These are phyloP conservation scores for Simmondsia chinensis DNA, from an alignment of 148 eudicot species.

Conservation along the genomic window DNA sequence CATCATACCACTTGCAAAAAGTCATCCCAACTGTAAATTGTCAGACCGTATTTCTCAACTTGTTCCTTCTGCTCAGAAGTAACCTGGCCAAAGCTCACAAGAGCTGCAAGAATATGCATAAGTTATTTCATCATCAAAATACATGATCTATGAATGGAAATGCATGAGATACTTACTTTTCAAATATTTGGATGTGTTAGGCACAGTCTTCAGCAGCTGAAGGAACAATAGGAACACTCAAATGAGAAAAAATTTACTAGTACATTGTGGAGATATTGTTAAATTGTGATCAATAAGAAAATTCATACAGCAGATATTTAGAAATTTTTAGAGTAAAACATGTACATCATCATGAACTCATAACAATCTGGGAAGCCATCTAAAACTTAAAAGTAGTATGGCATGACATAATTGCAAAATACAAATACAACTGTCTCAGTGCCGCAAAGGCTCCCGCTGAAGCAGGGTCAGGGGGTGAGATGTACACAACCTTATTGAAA, in stretches of 20 bases:
- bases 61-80: constrained; percentile 59
- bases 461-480: too few species aligned
- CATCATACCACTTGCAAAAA: constrained; percentile 69
- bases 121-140: not conserved
- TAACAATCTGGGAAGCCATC: too few species aligned
- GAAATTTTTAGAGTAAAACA: too few species aligned
- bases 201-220: constrained; percentile 82
- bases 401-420: too few species aligned
- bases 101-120: constrained; percentile 31
- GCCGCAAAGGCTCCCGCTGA: too few species aligned
- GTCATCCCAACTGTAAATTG: constrained; percentile 77
- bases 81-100: constrained; percentile 92
- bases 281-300: too few species aligned
- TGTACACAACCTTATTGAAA: not conserved
- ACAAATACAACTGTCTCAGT: too few species aligned
- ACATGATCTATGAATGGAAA: not conserved
- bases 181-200: constrained; percentile 45
- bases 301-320: too few species aligned
- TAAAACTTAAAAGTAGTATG: too few species aligned
- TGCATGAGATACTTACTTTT: constrained; percentile 54
- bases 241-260: constrained; percentile 1
- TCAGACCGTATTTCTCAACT: constrained; percentile 54
- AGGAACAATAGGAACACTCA: constrained; percentile 12
- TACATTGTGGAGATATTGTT: too few species aligned
- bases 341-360: too few species aligned